Evolutionary conservation across 331 rosid genomes (phyloP).

Genomic region (Phaseolus coccineus): DNA sequence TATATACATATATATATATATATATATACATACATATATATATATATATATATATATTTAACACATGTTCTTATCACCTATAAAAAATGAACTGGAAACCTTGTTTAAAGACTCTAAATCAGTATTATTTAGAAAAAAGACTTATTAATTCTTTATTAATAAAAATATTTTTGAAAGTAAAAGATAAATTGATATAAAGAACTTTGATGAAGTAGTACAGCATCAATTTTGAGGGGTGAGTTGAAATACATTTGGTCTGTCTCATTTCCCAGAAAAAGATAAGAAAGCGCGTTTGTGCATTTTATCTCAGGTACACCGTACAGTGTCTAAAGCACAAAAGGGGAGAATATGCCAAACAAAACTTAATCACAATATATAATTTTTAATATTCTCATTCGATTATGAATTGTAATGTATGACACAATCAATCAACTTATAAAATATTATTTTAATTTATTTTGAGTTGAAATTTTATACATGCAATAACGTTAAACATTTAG

Average conservation of each 20-base stretch:
- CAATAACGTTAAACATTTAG: too few species aligned
- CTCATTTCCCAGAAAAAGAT: background rate
- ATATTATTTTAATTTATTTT: too few species aligned
- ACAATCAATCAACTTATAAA: too few species aligned
- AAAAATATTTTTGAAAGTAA: background rate
- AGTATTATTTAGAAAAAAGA: too few species aligned
- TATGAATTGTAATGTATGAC: too few species aligned
- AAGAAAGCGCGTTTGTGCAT: background rate
- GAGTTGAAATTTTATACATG: too few species aligned
- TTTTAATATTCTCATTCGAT: background rate
- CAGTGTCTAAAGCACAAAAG: background rate
- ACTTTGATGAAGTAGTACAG: background rate
- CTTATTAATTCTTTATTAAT: background rate
- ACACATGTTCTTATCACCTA: too few species aligned
- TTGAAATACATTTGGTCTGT: background rate
- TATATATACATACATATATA: too few species aligned
- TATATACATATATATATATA: too few species aligned
- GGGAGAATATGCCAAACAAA: background rate
- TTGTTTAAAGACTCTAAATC: too few species aligned
- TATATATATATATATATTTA: too few species aligned
- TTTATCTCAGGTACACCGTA: background rate
- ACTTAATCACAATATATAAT: background rate
- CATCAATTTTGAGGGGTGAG: background rate
- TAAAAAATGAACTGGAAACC: too few species aligned
- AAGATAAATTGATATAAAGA: background rate